Conservation (phyloP, 345 rosid species). For the Dipteronia sinensis region DNA sequence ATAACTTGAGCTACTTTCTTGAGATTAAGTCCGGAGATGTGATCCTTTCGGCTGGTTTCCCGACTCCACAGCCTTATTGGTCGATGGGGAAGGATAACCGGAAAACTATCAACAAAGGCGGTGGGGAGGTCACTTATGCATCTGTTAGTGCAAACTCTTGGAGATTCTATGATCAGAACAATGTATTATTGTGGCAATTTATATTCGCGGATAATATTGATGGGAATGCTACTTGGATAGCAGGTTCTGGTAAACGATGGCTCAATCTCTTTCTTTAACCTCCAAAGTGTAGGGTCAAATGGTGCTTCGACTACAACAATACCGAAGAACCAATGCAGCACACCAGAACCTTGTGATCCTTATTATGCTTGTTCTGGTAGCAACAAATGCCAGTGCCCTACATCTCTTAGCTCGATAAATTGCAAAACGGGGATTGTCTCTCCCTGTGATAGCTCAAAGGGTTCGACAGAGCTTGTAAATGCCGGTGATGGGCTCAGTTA, state of each 20-base stretch:
- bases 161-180: constrained; percentile 65
- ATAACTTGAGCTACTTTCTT: constrained; percentile 64
- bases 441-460: constrained; percentile 48
- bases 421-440: constrained; percentile 60
- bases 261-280: constrained; percentile 57
- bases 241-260: constrained; percentile 71
- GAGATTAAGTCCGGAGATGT: constrained; percentile 80
- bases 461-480: constrained; percentile 48
- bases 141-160: constrained; percentile 67
- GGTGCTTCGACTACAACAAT: constrained; percentile 49
- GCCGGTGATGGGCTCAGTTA: constrained; percentile 59
- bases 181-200: constrained; percentile 60
- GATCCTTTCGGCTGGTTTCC: constrained; percentile 63
- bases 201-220: constrained; percentile 33
- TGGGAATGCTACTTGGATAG: constrained; percentile 69
- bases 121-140: constrained; percentile 48
- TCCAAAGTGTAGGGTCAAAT: constrained; percentile 29
- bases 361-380: constrained; percentile 56
- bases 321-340: constrained; percentile 63
- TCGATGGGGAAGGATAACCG: constrained; percentile 54
- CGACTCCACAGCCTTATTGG: constrained; percentile 80
- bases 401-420: constrained; percentile 39
- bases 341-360: constrained; percentile 69
- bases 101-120: constrained; percentile 43
- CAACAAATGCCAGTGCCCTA: constrained; percentile 63